phyloP scores from a whole-genome alignment of 2,329 filamentous ascomycete genomes.

The Huntiella bhutanensis region DNA sequence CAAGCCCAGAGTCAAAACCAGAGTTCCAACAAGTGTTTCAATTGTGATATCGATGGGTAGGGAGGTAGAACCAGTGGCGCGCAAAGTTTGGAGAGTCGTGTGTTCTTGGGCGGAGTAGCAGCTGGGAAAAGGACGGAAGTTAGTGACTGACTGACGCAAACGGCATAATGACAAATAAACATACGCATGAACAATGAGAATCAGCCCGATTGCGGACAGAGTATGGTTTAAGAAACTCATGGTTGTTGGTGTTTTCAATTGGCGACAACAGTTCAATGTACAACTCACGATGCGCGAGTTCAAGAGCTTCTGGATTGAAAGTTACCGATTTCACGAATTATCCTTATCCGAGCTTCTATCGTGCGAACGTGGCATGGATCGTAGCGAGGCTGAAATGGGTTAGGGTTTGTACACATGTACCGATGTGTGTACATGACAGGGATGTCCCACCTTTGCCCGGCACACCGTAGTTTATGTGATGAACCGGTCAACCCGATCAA shows the following conservation, averaged over 20 bases:
- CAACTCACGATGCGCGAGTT: no score
- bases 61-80: conserved; percentile 26
- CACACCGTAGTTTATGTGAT: no score
- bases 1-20: conserved; percentile 67
- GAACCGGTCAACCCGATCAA: no score
- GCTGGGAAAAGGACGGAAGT: conserved; percentile 26
- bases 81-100: conserved; percentile 48
- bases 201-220: conserved; percentile 43
- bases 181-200: conserved; percentile 78
- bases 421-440: no score
- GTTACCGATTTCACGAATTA: no score
- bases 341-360: no score
- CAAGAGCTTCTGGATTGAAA: not conserved
- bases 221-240: conserved; percentile 7
- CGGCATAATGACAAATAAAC: not conserved
- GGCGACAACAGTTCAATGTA: no score
- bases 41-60: conserved; percentile 75
- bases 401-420: no score
- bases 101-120: conserved; percentile 96
- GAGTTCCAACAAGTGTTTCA: conserved; percentile 64
- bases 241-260: not conserved
- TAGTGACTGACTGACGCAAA: not conserved
- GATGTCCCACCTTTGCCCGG: no score
- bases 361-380: no score
- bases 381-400: no score